Base-by-base conservation (phyloP, 208 protist genomes). In the Acanthamoeba sp. region DNA sequence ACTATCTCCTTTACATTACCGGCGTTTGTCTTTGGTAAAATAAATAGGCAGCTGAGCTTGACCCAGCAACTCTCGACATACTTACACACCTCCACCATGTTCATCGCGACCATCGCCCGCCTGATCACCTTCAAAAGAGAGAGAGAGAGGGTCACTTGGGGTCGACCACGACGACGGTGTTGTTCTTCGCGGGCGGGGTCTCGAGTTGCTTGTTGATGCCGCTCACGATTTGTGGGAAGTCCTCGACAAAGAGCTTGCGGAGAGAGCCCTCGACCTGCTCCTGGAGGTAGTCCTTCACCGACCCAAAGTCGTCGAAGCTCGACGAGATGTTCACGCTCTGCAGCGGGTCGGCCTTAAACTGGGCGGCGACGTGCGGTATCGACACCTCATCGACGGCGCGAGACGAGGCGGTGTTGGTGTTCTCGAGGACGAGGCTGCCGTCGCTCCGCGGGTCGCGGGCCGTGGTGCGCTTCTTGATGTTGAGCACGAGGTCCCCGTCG, bases 241-340 rank as follows among this genome's bases (percentile, higher is more conserved):
- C 84, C 55, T 91, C 55, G 34, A 91, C 59, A 22, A 91, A 91
- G 52, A 91, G 59, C 34, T 91, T 64, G n/a, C 84, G 84, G 22
- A 91, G 55, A 18, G 59, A 91, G 55, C 84, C 84, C 84, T 91
- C 84, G n/a, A 91, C 84, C 40, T 91, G 32, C 22, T 64, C 34
- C 55, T 91, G 84, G 10, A 91, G 84, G 84, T 91, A 91, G 22
- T 91, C 84, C 84, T 71, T 91, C n/a, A 91, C 84, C 36, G 84
- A 91, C 34, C 84, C 59, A 38, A 91, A 91, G 27, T 91, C 84
- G 36, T 91, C 84, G 38, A 91, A 91, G 84, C 84, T 91, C 55
- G 84, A 91, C 34, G 84, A 40, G 84, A 91, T 50, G 22, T 18
- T 71, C 18, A 91, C 84, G 84, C 55, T 73, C 55, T 71, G 20